Evolutionary conservation across 495 filamentous ascomycete genomes (phyloP).

Genomic region (Xylaria nigripes): DNA sequence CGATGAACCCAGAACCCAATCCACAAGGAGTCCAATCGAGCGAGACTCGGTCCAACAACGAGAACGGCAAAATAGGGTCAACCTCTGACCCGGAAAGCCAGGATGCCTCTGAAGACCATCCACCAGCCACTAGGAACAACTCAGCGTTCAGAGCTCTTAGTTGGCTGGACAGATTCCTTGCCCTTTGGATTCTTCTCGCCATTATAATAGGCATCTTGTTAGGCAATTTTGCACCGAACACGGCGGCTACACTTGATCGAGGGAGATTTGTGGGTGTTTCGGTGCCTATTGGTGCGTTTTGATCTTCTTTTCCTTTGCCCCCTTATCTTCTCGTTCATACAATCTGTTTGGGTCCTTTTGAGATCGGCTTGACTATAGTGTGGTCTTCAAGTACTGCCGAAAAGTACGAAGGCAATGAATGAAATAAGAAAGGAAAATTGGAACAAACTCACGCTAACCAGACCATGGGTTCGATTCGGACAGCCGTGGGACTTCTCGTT

Average conservation of each 20-base stretch:
- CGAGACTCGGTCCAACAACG: neutral
- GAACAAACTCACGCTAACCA: neutral
- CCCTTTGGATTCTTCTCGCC: conserved; percentile 77
- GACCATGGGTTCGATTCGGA: neutral
- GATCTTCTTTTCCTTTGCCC: neutral
- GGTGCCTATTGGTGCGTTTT: conserved; percentile 60
- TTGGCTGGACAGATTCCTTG: conserved; percentile 66
- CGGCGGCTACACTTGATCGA: conserved; percentile 54
- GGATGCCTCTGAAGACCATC: neutral
- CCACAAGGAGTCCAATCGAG: neutral
- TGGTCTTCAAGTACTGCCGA: neutral
- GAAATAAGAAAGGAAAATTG: neutral
- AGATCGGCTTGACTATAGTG: neutral
- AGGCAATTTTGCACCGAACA: conserved; percentile 65
- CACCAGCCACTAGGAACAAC: neutral
- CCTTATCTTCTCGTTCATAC: neutral
- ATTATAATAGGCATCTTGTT: conserved; percentile 74
- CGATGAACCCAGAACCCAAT: neutral
- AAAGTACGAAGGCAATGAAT: neutral
- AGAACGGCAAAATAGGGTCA: neutral
- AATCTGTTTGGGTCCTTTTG: neutral
- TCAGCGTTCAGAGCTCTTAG: conserved; percentile 47
- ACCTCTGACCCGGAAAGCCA: neutral
- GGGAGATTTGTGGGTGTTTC: conserved; percentile 69
- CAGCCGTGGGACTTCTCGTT: conserved; percentile 71